These are phyloP conservation scores for Xylaria curta DNA, from an alignment of 495 filamentous ascomycete species.

Conservation along the genomic window DNA sequence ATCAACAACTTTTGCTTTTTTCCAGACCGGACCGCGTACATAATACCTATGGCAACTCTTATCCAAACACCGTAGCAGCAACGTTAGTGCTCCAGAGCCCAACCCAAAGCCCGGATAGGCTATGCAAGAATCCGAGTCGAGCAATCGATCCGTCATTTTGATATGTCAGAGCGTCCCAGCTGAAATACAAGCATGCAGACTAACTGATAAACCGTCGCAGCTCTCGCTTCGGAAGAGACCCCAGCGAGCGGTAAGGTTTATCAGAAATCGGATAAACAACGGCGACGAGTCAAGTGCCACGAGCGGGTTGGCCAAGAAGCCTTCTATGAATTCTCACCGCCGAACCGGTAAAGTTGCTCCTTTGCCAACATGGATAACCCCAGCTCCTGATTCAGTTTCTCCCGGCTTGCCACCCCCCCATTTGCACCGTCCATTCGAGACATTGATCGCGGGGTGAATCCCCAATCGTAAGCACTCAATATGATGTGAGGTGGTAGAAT, in stretches of 20 bases:
- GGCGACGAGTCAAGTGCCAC: slow-evolving; percentile 18
- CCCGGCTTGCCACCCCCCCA: neutral
- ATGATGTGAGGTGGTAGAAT: neutral
- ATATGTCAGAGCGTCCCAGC: slow-evolving; percentile 13
- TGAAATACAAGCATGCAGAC: slow-evolving; percentile 19
- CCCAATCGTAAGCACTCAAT: slow-evolving; percentile 8
- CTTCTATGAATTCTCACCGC: neutral
- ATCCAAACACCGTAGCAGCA: neutral
- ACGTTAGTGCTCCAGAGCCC: neutral
- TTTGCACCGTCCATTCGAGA: neutral
- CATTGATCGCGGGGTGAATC: slow-evolving; percentile 4
- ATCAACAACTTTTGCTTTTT: slow-evolving; percentile 21
- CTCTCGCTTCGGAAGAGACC: slow-evolving; percentile 6
- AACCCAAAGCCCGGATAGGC: neutral
- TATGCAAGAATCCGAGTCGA: slow-evolving; percentile 17
- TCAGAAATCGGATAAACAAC: slow-evolving; percentile 5
- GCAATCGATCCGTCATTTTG: slow-evolving; percentile 17
- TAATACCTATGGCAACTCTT: neutral
- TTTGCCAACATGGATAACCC: slow-evolving; percentile 17
- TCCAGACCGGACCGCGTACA: slow-evolving; percentile 23
- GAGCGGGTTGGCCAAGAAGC: slow-evolving; percentile 21
- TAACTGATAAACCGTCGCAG: slow-evolving; percentile 7
- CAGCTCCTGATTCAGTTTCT: slow-evolving; percentile 8
- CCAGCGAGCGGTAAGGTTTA: slow-evolving; percentile 3
- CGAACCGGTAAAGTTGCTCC: neutral